Base-by-base conservation (phyloP, 2,329 filamentous ascomycete species). In the Nemania serpens region DNA sequence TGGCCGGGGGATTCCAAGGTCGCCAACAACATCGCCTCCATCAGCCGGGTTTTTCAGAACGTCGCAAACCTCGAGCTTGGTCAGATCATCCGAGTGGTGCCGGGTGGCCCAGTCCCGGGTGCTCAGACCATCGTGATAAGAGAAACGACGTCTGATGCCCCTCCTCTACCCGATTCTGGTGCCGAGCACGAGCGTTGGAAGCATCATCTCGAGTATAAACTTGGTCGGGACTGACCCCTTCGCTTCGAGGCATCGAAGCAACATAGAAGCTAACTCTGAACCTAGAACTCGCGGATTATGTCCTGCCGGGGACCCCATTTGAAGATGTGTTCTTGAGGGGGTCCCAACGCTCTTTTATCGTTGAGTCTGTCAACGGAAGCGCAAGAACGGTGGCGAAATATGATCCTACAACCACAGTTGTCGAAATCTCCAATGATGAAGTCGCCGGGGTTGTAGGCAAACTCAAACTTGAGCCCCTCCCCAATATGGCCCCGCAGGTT, bases 31-130 rank as follows among this genome's bases (percentile, higher is more conserved):
- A 81, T 91, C 58, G 79, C 90, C 51, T 83, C 93, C 79, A 85
- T 91, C 78, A 88, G 91, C 20, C 88, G 91, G 64, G 81, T 86
- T 5, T 85, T 96, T 55, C 88, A 91, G 64, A 88, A 90, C 37
- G 83, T 86, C 6, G 90, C 90, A 66, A 86, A 85, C 1, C 84
- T 96, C 68, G 88, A 89, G 62, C 79, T 95, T 3, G 87, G 87
- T 15, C 90, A 93, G 50, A 83, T 86, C 52, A 77, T 84, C 36
- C 76, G 75, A 36, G 79, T 96, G 49, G 81, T 82, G 7, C 82
- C 93, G 22, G 78, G 82, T 10, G 80, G 81, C 7, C 68, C 77
- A 2, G 75, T 89, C 11, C 78, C 81, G 0, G 82, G 84, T 20
- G 85, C 87, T 5, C 78, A 82, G 3, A 78, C 81, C 29, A 79